Evolutionary conservation across 2,329 filamentous ascomycete species (phyloP).

Genomic region (Botrytis byssoidea): DNA sequence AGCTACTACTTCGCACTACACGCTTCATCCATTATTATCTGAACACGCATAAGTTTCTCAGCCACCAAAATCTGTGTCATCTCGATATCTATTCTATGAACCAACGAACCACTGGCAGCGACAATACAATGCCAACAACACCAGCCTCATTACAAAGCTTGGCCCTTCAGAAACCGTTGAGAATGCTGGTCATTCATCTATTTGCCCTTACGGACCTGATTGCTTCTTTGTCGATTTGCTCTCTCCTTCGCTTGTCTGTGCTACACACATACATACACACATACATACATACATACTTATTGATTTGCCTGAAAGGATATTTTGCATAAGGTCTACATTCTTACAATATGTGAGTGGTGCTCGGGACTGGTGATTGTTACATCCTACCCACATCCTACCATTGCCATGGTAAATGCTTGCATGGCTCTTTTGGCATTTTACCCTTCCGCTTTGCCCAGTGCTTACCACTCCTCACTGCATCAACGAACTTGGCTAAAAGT

Average conservation of each 20-base stretch:
- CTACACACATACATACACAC: neutral
- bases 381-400: constrained; percentile 20
- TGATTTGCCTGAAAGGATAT: constrained; percentile 9
- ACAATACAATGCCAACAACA: neutral
- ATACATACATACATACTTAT: neutral
- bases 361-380: constrained; percentile 4
- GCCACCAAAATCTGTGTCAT: neutral
- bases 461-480: neutral
- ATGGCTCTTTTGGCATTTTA: neutral
- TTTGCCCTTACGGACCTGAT: neutral
- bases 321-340: neutral
- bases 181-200: constrained; percentile 3
- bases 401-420: constrained; percentile 21
- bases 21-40: neutral
- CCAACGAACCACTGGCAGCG: neutral
- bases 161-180: neutral
- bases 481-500: neutral
- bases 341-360: constrained; percentile 7
- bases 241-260: constrained; percentile 1
- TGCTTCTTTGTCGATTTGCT: neutral
- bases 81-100: neutral
- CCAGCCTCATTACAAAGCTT: neutral
- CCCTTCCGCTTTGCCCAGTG: neutral
- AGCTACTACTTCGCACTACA: neutral
- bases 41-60: neutral